These are phyloP conservation scores for Davidsoniella neocaledoniae DNA, from an alignment of 2,329 filamentous ascomycete species.

Conservation along the genomic window DNA sequence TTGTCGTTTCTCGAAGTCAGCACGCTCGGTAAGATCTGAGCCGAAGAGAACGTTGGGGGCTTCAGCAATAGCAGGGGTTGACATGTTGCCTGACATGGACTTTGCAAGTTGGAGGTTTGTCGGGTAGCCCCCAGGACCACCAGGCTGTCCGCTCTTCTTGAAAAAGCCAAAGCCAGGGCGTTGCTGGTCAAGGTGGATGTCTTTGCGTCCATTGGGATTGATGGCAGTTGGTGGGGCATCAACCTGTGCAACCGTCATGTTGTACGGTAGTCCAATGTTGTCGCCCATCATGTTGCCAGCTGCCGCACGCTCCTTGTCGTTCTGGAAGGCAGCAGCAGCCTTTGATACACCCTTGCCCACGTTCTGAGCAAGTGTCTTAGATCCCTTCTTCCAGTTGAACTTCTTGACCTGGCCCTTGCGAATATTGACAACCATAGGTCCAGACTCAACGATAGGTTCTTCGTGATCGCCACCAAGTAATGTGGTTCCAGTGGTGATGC, in stretches of 20 bases:
- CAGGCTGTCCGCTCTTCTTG: slow-evolving; percentile 25
- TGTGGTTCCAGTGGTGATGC: slow-evolving; percentile 32
- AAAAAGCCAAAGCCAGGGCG: slow-evolving; percentile 60
- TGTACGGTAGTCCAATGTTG: slow-evolving; percentile 53
- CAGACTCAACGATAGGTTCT: slow-evolving; percentile 49
- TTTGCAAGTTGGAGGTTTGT: slow-evolving; percentile 7
- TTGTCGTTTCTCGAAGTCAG: slow-evolving; percentile 73
- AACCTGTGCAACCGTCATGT: slow-evolving; percentile 43
- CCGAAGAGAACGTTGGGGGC: slow-evolving; percentile 57
- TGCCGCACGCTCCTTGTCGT: slow-evolving; percentile 36
- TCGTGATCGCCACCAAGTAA: slow-evolving; percentile 48
- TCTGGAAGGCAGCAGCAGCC: slow-evolving; percentile 60
- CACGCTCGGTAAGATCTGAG: slow-evolving; percentile 69
- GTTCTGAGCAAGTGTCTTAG: slow-evolving; percentile 83
- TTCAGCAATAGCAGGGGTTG: slow-evolving; percentile 15
- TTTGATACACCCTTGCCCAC: slow-evolving; percentile 89
- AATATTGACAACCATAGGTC: slow-evolving; percentile 90
- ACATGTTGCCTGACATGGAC: slow-evolving; percentile 6
- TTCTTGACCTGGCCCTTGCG: slow-evolving; percentile 89
- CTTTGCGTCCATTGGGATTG: slow-evolving; percentile 17
- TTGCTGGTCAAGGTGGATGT: slow-evolving; percentile 17
- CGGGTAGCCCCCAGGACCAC: not conserved
- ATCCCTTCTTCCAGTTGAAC: slow-evolving; percentile 97
- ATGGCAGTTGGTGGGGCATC: slow-evolving; percentile 26
- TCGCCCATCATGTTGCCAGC: slow-evolving; percentile 38